Evolutionary conservation across 768 basidiomycete genomes (phyloP), one percentile per base, ranked within the genome.

Genomic region (Amanita rubescens): DNA sequence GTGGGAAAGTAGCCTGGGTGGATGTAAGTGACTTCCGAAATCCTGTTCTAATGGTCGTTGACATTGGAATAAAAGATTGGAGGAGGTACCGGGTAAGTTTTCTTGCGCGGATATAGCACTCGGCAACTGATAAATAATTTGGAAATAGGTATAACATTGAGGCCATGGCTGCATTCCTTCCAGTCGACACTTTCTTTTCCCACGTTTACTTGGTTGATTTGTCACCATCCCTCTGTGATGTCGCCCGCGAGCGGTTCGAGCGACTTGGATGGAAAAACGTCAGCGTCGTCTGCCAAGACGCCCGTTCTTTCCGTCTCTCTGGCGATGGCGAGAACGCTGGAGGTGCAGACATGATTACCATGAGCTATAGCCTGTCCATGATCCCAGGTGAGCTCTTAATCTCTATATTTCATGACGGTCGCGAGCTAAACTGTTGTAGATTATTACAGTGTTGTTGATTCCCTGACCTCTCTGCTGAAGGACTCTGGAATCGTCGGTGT

Each of bases 191-290:
- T 1, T 87, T 88, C 57, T 84, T 86, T 55, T 77, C 79, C 11
- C 39, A 42, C 22, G 70, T 88, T 54, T 88, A 88, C 65, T 69
- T 89, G 25, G 72, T 89, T 61, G 87, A 89, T 58, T 74, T 88
- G 20, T 90, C 85, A 63, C 82, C 82, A 54, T 79, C 86, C 0
- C 71, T 90, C 1, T 74, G 89, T 20, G 77, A 85, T 6, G 77
- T 90, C 11, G 87, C 88, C 0, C 71, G 84, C n/a, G 72, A 76
- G 62, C 74, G 88, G 1, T 86, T 88, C 58, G 75, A 73, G 10
- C 74, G 73, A 46, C 75, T 73, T 44, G 88, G 87, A 1, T 90
- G 85, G 85, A 80, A 69, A 41, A 88, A 90, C 64, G 80, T 90
- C 20, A 78, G 76, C 53, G 81, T 84, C 30, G 67, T 89, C 1